phyloP scores from a whole-genome alignment of 1,284 basidiomycete genomes.

The Puccinia polysora region DNA sequence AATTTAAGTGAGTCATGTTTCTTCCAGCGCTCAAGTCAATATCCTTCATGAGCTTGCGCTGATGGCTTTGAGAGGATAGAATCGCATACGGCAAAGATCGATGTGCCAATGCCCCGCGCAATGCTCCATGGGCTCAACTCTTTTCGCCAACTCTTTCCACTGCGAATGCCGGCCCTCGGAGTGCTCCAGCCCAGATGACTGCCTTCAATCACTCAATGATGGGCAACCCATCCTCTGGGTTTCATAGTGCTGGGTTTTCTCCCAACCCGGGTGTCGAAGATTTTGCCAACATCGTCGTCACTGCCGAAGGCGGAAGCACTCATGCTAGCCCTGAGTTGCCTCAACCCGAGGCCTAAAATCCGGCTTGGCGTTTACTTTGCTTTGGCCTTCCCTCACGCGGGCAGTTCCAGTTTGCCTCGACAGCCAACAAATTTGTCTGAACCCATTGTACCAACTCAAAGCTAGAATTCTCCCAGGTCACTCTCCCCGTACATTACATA shows the following conservation, averaged over 20 bases:
- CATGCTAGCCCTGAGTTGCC: constrained; percentile 36
- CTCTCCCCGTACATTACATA: neutral
- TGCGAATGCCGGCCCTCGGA: constrained; percentile 35
- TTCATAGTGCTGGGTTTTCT: constrained; percentile 25
- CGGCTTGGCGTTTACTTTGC: neutral
- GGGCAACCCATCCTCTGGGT: constrained; percentile 31
- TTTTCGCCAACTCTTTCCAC: constrained; percentile 34
- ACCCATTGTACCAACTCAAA: constrained; percentile 20
- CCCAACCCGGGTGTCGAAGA: constrained; percentile 38
- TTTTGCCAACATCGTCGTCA: constrained; percentile 42
- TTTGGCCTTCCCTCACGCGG: neutral
- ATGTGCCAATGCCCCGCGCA: constrained; percentile 64
- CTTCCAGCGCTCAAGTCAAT: too few relatives aligned
- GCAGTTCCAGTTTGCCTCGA: neutral
- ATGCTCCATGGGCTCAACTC: constrained; percentile 43
- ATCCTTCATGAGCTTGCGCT: too few relatives aligned
- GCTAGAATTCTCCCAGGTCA: neutral
- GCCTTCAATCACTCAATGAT: constrained; percentile 42
- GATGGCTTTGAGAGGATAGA: constrained; percentile 3
- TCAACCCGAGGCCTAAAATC: constrained; percentile 31
- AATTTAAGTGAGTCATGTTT: constrained; percentile 48
- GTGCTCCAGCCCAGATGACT: constrained; percentile 44
- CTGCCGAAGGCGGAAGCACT: constrained; percentile 38
- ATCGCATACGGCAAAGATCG: constrained; percentile 91
- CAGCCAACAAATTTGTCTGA: constrained; percentile 9